Base-by-base conservation (phyloP, 2,329 filamentous ascomycete genomes). In the Hypoxylon sp. region DNA sequence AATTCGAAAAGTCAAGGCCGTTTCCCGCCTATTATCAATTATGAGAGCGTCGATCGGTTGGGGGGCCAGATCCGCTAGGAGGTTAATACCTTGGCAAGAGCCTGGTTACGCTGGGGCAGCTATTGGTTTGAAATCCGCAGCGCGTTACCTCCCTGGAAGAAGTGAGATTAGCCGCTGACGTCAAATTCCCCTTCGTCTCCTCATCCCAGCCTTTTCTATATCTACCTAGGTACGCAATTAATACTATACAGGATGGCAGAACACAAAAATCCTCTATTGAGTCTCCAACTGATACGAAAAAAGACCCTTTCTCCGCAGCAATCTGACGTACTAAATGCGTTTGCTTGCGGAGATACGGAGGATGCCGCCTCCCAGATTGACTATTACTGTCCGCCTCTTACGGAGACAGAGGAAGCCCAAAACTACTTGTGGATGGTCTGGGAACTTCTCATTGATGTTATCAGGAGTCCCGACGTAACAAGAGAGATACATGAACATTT, bases 401-500 rank as follows among this genome's bases (percentile, higher is more conserved):
- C 19, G 43, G 43, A 46, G 21, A 7, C 7, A 6, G 5, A 46
- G 11, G 13, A 46, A 46, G 19, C 43, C 3, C 9, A 46, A 23
- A 17, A 46, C 11, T 46, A 46, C 14, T 3, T 46, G 10, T 46
- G 43, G 43, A 23, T 9, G 9, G 17, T 46, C 3, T 46, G 43
- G 43, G 17, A 23, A 7, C 17, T 46, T 46, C 17, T 46, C 3
- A 46, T 14, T 14, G 43, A 46, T 46, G 10, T 25, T 46, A 17
- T 14, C 6, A 46, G 43, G 3, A 46, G 43, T 23, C 43, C 43
- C 19, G 43, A 46, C 43, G 43, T 14, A 17, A 46, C 43, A 46
- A 23, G 19, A 13, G 43, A 46, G 43, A 46, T 46, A 46, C 43
- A 46, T 11, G 43, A 46, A 46, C 9, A 45, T 2, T 23, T 45